Conservation (phyloP, 305 asterid genomes). For the Fraxinus baroniana region DNA sequence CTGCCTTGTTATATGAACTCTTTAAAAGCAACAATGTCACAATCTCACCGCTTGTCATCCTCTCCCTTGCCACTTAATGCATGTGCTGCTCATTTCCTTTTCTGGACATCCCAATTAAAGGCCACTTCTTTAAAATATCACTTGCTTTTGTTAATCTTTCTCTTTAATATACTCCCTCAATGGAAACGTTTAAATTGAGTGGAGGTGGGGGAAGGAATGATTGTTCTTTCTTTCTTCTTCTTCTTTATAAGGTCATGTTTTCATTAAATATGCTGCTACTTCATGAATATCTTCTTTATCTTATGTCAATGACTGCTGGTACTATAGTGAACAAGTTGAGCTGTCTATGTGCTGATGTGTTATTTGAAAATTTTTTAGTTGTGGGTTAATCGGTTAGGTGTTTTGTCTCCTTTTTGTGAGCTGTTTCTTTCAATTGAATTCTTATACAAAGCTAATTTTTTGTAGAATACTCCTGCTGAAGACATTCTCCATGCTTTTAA, state of each 20-base stretch:
- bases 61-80: neutral
- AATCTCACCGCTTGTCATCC: neutral
- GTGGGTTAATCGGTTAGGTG: neutral
- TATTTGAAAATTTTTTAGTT: neutral
- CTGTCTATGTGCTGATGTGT: constrained; percentile 10
- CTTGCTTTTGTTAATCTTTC: constrained; percentile 5
- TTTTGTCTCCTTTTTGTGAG: constrained; percentile 5
- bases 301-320: neutral
- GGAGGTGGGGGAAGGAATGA: neutral
- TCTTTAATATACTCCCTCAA: neutral
- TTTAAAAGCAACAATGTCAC: neutral
- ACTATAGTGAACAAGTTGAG: neutral
- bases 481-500: constrained; percentile 73
- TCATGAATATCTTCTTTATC: neutral
- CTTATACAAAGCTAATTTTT: constrained; percentile 21
- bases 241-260: neutral
- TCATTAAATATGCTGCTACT: neutral
- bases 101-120: neutral
- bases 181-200: neutral
- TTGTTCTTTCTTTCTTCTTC: neutral
- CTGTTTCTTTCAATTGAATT: constrained; percentile 17
- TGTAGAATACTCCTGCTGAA: constrained; percentile 42
- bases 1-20: constrained; percentile 4
- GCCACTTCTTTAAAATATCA: neutral
- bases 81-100: neutral